Conservation (phyloP, 2,329 filamentous ascomycete species). For the Camillea tinctor region DNA sequence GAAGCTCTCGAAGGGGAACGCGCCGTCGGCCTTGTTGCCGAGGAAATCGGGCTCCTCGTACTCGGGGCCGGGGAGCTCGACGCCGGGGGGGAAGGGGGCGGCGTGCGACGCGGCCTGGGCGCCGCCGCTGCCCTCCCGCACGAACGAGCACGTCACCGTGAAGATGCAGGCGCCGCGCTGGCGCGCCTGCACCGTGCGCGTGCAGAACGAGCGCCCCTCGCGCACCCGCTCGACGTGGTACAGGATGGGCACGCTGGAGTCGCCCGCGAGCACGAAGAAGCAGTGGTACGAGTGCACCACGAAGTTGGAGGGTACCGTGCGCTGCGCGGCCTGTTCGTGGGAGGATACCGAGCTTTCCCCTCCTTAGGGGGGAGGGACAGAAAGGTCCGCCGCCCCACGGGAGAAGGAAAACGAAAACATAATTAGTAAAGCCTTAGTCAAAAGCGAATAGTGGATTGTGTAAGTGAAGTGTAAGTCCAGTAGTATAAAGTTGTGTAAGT, state of each 20-base stretch:
- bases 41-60: conserved; percentile 49
- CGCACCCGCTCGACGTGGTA: conserved; percentile 95
- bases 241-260: conserved; percentile 78
- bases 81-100: conserved; percentile 52
- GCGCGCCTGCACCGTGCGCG: conserved; percentile 91
- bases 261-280: conserved; percentile 94
- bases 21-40: conserved; percentile 15
- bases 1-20: conserved; percentile 47
- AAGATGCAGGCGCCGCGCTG: conserved; percentile 90
- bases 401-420: background rate
- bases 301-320: conserved; percentile 79
- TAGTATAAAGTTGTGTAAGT: too few relatives aligned
- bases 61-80: conserved; percentile 38
- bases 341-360: too few relatives aligned
- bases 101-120: conserved; percentile 62
- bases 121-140: conserved; percentile 60
- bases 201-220: conserved; percentile 85
- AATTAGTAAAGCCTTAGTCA: background rate
- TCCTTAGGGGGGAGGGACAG: background rate
- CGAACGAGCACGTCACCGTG: conserved; percentile 91
- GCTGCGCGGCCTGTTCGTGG: conserved; percentile 78
- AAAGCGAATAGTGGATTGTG: too few relatives aligned
- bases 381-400: background rate
- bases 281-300: conserved; percentile 96
- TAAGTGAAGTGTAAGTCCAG: too few relatives aligned